phyloP scores from a whole-genome alignment of 2,329 filamentous ascomycete genomes.

The Alternaria arbusti region DNA sequence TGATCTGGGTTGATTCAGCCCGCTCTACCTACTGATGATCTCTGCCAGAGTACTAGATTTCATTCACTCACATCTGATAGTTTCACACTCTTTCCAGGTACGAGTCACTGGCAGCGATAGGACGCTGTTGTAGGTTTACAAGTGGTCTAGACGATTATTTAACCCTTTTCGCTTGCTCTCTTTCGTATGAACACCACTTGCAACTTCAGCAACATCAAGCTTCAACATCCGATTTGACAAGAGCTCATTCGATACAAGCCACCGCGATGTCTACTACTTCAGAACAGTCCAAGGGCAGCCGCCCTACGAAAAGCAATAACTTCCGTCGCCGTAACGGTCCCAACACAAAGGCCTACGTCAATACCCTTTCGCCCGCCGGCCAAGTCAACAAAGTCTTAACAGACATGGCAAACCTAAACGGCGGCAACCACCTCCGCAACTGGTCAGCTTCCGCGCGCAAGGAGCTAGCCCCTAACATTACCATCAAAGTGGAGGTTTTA shows the following conservation, averaged over 20 bases:
- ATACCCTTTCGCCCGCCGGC: slow-evolving; percentile 1
- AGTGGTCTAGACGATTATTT: background rate
- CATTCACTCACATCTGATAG: background rate
- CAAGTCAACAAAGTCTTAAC: slow-evolving; percentile 7
- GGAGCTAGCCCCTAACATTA: background rate
- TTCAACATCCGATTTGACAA: background rate
- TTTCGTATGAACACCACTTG: background rate
- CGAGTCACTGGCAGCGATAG: background rate
- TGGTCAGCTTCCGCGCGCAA: slow-evolving; percentile 9
- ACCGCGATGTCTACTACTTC: background rate
- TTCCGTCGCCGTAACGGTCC: background rate
- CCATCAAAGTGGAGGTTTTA: slow-evolving; percentile 1
- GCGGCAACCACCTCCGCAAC: slow-evolving; percentile 5
- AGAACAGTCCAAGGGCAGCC: background rate
- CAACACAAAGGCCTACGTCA: background rate
- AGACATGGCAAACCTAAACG: slow-evolving; percentile 8
- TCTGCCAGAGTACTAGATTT: background rate
- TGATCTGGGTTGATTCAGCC: background rate
- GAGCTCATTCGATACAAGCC: background rate
- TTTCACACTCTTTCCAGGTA: background rate
- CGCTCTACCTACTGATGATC: too few relatives aligned
- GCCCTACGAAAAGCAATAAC: background rate
- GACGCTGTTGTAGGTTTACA: background rate
- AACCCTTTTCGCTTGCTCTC: background rate
- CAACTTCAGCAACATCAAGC: background rate